Percentiles rank a stretch among this genome's conserved stretches.
Conservation (phyloP, 2,329 filamentous ascomycete genomes). For the Claviceps sorghi region DNA sequence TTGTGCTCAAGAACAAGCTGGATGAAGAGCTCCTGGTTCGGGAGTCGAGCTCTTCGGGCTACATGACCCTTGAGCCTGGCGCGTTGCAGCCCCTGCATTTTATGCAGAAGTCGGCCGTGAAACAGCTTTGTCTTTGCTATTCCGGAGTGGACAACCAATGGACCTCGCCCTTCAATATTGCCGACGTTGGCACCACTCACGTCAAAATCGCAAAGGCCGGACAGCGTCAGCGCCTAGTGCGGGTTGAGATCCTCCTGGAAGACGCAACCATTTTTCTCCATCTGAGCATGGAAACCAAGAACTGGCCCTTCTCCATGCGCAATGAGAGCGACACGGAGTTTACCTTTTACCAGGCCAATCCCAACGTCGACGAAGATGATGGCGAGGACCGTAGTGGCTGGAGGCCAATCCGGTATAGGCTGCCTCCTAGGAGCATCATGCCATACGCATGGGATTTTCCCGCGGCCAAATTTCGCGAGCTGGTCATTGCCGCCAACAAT, state of each 20-base stretch:
- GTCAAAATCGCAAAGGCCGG: constrained; percentile 86
- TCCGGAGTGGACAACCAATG: constrained; percentile 91
- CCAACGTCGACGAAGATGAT: constrained; percentile 83
- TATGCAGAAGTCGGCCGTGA: constrained; percentile 65
- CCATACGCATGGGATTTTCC: constrained; percentile 99
- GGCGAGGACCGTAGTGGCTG: constrained; percentile 72
- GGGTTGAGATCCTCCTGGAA: constrained; percentile 83
- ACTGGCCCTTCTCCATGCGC: constrained; percentile 97
- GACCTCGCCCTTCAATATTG: constrained; percentile 96
- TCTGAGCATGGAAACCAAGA: constrained; percentile 76
- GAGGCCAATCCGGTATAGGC: constrained; percentile 80
- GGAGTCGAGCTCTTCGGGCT: constrained; percentile 80
- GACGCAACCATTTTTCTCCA: constrained; percentile 87
- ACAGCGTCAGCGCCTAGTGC: constrained; percentile 74
- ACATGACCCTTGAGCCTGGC: constrained; percentile 63
- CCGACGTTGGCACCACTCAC: constrained; percentile 81
- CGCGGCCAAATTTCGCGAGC: constrained; percentile 87
- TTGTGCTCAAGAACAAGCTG: constrained; percentile 86
- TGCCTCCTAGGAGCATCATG: constrained; percentile 95
- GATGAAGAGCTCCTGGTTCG: constrained; percentile 78
- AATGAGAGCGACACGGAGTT: constrained; percentile 97
- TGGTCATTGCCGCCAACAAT: constrained; percentile 47
- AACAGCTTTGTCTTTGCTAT: constrained; percentile 86
- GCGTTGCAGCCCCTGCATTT: constrained; percentile 79
- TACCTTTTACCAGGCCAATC: constrained; percentile 89